Evolutionary conservation across 805 yeast species (phyloP), one percentile per base, ranked within the genome.

Genomic region (Cyberlindnera japonica): DNA sequence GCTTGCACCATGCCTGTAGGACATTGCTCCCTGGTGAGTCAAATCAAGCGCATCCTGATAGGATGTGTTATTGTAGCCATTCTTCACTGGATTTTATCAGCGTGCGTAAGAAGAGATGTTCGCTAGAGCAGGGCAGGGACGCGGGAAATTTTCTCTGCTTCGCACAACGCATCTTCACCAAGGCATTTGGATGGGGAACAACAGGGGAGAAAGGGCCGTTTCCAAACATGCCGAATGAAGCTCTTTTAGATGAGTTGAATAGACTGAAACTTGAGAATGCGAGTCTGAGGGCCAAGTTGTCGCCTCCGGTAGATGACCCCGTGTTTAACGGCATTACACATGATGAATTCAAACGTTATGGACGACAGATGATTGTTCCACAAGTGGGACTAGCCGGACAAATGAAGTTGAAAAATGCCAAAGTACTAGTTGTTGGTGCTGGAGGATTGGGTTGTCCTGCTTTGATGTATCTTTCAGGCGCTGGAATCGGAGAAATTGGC

Each of bases 391-490:
- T 64, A 3, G 43, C 61, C 2, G 72, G 79, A 3, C 99, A 93
- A 58, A 37, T 72, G 7, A 66, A 63, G 31, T 61, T 93, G 34
- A 81, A 79, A 47, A 49, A 60, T 0, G 43, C 91, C 2, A 74
- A 68, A 37, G 75, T 90, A 0, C 61, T 91, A 19, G 90, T 93
- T 0, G 72, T 93, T 7, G 99, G 99, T 1, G 97, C 97, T 1
- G 99, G 99, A 10, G 99, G 99, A 0, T 68, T 93, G 6, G 98
- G 99, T 0, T 83, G 95, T 50, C 97, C 99, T 0, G 95, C 95
- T 0, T 61, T 91, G 35, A 69, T 85, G 31, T 93, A 93, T 56
- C 63, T 93, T 2, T 80, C 81, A 0, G 96, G 95, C 0, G 83
- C 95, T 0, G 99, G 99, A 5, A 66, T 91, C 4, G 98, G 95